Percentiles rank a stretch among this genome's conserved stretches.
Evolutionary conservation across 352 stramenopile genomes (phyloP).

Genomic region (Phytopythium ostracodes): DNA sequence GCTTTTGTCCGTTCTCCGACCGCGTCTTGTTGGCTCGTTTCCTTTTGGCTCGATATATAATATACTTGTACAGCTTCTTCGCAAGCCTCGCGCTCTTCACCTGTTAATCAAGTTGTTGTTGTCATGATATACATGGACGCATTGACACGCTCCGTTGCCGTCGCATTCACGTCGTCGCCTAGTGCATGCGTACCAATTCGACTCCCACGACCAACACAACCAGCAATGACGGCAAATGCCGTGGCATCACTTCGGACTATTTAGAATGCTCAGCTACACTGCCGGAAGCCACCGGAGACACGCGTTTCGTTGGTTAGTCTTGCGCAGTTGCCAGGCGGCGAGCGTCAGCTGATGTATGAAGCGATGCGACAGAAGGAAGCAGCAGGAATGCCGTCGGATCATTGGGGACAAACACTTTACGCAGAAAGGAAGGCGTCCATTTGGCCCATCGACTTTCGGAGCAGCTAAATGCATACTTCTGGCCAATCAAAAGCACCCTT

Average conservation of each 20-base stretch:
- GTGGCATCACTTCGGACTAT: too few relatives aligned
- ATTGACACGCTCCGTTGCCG: neutral
- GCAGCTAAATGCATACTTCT: conserved; percentile 4
- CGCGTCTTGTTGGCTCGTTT: neutral
- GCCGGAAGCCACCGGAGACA: neutral
- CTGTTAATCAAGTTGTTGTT: neutral
- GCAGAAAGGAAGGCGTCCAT: neutral
- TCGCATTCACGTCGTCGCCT: neutral
- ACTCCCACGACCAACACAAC: neutral
- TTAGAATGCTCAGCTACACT: too few relatives aligned
- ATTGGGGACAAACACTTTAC: neutral
- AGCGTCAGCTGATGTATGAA: neutral
- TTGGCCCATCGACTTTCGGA: neutral
- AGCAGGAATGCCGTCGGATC: neutral
- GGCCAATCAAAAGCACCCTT: neutral
- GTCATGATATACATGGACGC: neutral
- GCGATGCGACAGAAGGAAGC: neutral
- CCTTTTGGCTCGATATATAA: conserved; percentile 8
- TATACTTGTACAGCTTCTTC: conserved; percentile 8
- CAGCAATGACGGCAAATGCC: neutral
- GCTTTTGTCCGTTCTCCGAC: neutral
- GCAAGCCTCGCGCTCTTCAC: neutral
- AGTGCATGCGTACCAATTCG: neutral
- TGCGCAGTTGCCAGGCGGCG: neutral
- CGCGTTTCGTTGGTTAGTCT: neutral